Conservation (phyloP, 805 yeast species). For the Zygosaccharomyces siamensis region DNA sequence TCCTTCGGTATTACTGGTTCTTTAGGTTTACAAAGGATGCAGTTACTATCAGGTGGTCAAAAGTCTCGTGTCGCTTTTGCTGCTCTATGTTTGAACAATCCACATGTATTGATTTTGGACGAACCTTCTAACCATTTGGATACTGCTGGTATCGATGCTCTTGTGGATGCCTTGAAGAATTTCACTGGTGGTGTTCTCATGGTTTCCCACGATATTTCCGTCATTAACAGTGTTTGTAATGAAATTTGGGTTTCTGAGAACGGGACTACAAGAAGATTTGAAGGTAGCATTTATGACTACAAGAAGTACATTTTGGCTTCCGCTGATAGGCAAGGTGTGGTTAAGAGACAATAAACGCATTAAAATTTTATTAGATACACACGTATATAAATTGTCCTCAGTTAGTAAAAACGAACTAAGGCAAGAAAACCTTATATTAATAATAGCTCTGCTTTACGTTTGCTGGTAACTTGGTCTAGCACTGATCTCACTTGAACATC, state of each 20-base stretch:
- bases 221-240: constrained; percentile 82
- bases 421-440: constrained; percentile 39
- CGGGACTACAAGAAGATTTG: constrained; percentile 70
- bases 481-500: constrained; percentile 76
- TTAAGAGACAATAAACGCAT: constrained; percentile 60
- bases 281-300: constrained; percentile 81
- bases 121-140: constrained; percentile 99
- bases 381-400: not conserved
- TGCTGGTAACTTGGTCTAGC: constrained; percentile 82
- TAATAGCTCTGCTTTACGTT: constrained; percentile 79
- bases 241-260: constrained; percentile 95
- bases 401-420: not conserved
- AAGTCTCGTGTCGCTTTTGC: constrained; percentile 98
- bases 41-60: constrained; percentile 92
- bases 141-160: constrained; percentile 95
- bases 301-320: constrained; percentile 76
- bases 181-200: constrained; percentile 94
- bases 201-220: constrained; percentile 96
- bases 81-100: constrained; percentile 81
- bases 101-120: constrained; percentile 88
- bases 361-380: constrained; percentile 1
- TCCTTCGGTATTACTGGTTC: constrained; percentile 97
- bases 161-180: constrained; percentile 78
- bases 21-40: constrained; percentile 86
- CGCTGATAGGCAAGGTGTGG: constrained; percentile 86